phyloP scores from a whole-genome alignment of 257 asterid genomes.

The Scutellaria minor region DNA sequence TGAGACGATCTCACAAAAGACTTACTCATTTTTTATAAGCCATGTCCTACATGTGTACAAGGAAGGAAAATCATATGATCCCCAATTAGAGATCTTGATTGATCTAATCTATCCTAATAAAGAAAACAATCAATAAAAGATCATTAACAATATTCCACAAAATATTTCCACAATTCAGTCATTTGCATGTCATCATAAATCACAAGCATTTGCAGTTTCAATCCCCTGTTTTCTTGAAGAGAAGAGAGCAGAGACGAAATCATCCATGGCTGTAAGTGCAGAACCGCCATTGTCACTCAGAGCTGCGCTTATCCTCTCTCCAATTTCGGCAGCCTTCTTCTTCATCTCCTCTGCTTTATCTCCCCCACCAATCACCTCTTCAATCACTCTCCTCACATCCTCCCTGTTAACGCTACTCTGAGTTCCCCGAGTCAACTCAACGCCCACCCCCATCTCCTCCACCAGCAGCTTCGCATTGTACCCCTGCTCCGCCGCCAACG shows the following conservation, averaged over 20 bases:
- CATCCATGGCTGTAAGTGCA: slow-evolving; percentile 57
- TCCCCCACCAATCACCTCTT: slow-evolving; percentile 52
- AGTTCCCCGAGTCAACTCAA: slow-evolving; percentile 64
- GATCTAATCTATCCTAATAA: no score
- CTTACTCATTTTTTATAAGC: no score
- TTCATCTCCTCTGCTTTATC: slow-evolving; percentile 65
- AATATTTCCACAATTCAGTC: no score
- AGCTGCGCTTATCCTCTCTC: slow-evolving; percentile 59
- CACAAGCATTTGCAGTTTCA: no score
- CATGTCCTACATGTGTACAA: no score
- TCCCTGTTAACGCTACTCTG: slow-evolving; percentile 48
- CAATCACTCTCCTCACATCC: slow-evolving; percentile 66
- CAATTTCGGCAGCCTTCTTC: slow-evolving; percentile 59
- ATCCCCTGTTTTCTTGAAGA: slow-evolving; percentile 13
- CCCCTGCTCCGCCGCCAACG: slow-evolving; percentile 90
- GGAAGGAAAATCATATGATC: no score
- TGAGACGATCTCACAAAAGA: no score
- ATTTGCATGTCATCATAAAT: no score
- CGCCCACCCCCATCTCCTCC: slow-evolving; percentile 81
- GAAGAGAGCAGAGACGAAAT: slow-evolving; percentile 52
- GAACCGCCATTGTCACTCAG: slow-evolving; percentile 66
- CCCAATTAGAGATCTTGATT: no score
- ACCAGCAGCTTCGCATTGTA: slow-evolving; percentile 79
- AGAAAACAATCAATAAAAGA: no score
- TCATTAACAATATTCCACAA: no score